Conservation (phyloP, 179 eudicot species). For the Corrigiola litoralis region DNA sequence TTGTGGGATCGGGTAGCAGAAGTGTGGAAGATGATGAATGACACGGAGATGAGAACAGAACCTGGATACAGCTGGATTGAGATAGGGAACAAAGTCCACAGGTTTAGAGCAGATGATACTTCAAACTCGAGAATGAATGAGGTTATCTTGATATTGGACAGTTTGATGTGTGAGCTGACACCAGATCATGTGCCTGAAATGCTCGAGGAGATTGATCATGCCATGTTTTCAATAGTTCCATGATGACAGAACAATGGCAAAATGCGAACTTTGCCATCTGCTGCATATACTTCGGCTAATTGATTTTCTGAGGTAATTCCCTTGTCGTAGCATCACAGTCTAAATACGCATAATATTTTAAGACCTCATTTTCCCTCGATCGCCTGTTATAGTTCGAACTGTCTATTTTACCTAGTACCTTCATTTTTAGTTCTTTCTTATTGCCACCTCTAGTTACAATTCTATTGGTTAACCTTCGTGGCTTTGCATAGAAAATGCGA, state of each 20-base stretch:
- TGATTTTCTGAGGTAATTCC: constrained; percentile 6
- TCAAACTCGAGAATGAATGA: constrained; percentile 26
- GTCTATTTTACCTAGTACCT: too few relatives aligned
- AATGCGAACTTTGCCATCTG: neutral
- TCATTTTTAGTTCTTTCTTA: too few relatives aligned
- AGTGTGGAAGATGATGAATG: constrained; percentile 46
- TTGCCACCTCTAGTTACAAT: too few relatives aligned
- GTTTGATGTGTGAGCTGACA: constrained; percentile 35
- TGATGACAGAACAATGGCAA: neutral
- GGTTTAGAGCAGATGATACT: constrained; percentile 35
- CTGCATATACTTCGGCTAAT: neutral
- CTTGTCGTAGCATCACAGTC: too few relatives aligned
- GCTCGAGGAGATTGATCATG: constrained; percentile 15
- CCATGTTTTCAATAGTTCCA: neutral
- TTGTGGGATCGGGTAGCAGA: constrained; percentile 44
- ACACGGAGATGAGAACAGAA: constrained; percentile 32
- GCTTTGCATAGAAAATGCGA: too few relatives aligned
- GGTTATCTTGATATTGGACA: constrained; percentile 29
- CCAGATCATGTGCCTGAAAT: constrained; percentile 6
- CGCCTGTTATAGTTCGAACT: too few relatives aligned
- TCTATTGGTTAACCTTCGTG: too few relatives aligned
- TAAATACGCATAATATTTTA: too few relatives aligned
- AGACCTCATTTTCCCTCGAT: too few relatives aligned
- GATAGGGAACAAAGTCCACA: constrained; percentile 32
- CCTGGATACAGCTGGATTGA: constrained; percentile 56